These are phyloP conservation scores for Penicillium coprophilum DNA, from an alignment of 495 filamentous ascomycete species.

Conservation along the genomic window DNA sequence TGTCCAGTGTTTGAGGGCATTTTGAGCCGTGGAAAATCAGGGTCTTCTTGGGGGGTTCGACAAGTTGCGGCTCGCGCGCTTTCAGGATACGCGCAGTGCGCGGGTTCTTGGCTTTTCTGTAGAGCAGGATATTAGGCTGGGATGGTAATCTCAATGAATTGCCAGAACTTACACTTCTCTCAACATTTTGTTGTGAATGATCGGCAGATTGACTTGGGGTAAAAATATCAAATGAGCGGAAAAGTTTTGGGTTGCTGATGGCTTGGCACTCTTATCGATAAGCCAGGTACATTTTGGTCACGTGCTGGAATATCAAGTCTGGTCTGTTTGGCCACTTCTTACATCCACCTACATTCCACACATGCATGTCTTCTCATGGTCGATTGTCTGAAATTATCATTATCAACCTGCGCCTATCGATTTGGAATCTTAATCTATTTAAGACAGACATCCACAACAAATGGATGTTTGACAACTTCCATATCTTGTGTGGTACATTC, in stretches of 20 bases:
- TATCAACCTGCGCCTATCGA: too few relatives aligned
- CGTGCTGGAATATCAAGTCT: not conserved
- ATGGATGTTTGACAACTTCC: too few relatives aligned
- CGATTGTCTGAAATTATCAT: not conserved
- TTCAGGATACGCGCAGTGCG: slow-evolving; percentile 92
- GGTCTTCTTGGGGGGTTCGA: slow-evolving; percentile 83
- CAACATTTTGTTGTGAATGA: slow-evolving; percentile 28
- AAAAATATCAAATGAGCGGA: slow-evolving; percentile 28
- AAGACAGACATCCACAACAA: too few relatives aligned
- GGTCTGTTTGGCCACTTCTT: not conserved
- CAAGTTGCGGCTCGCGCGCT: slow-evolving; percentile 80
- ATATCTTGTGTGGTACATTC: too few relatives aligned
- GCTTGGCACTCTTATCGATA: slow-evolving; percentile 37
- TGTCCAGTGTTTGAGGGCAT: slow-evolving; percentile 73
- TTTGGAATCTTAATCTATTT: too few relatives aligned
- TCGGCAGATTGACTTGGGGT: slow-evolving; percentile 21
- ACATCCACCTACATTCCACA: not conserved
- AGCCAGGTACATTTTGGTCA: slow-evolving; percentile 12
- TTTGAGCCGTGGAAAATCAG: slow-evolving; percentile 83
- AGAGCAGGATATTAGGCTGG: not conserved
- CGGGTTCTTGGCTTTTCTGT: slow-evolving; percentile 86
- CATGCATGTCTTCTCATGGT: not conserved
- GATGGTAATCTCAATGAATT: not conserved
- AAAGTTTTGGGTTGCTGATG: slow-evolving; percentile 33
- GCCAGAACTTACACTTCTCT: slow-evolving; percentile 40